phyloP scores from a whole-genome alignment of 108 stramenopile species.

The Aureococcus anophagefferens region DNA sequence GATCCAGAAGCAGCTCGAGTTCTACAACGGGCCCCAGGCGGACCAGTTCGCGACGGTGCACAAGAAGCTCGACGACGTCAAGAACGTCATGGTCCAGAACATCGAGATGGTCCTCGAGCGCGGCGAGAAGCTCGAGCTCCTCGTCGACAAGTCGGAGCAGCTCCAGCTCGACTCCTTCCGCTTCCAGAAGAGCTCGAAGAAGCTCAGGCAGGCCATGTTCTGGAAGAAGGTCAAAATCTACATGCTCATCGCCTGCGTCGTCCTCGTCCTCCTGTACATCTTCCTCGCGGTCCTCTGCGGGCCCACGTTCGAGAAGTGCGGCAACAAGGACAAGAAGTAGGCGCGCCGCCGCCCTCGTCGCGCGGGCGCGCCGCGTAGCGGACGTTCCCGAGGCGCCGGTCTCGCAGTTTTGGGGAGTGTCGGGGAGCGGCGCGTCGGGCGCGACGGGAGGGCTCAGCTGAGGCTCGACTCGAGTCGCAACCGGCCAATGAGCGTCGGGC shows the following conservation, averaged over 20 bases:
- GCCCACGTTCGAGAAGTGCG: background rate
- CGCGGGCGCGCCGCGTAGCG: too few species aligned
- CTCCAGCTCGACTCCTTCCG: constrained; percentile 17
- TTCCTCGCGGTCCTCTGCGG: constrained; percentile 14
- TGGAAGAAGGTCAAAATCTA: constrained; percentile 30
- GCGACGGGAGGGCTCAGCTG: too few species aligned
- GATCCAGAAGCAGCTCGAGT: constrained; percentile 33
- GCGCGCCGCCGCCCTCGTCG: too few species aligned
- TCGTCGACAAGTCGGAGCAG: constrained; percentile 48
- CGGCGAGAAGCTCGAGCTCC: constrained; percentile 52
- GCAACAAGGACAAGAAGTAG: too few species aligned
- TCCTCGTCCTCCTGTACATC: constrained; percentile 15
- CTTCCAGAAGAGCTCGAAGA: constrained; percentile 16
- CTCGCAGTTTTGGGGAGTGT: too few species aligned
- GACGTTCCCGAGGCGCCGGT: too few species aligned
- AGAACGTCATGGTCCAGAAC: constrained; percentile 43
- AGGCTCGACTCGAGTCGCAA: too few species aligned
- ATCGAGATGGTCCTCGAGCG: constrained; percentile 41
- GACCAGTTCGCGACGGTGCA: constrained; percentile 22
- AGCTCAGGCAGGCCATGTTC: constrained; percentile 19
- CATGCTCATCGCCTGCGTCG: constrained; percentile 9
- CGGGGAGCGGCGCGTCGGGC: too few species aligned
- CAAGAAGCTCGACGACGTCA: constrained; percentile 36
- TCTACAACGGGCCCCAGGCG: constrained; percentile 33
- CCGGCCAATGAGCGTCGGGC: too few species aligned